Conservation (phyloP, 2,329 filamentous ascomycete species). For the Penicillium glabrum region DNA sequence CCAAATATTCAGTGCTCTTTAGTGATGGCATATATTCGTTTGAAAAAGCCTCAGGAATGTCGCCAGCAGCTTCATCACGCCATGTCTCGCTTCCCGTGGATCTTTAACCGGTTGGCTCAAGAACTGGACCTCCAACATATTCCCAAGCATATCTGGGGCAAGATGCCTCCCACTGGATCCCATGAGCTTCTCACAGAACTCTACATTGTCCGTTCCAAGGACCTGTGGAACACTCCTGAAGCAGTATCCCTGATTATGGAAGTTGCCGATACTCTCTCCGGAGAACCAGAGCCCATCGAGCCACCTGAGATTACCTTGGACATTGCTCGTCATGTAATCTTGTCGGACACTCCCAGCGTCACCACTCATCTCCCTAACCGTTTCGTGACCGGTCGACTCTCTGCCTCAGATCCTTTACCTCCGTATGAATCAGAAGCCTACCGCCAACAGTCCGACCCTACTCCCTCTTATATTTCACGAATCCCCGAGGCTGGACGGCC, state of each 20-base stretch:
- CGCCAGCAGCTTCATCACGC: constrained; percentile 64
- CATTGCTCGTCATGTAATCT: constrained; percentile 73
- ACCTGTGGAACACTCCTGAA: constrained; percentile 81
- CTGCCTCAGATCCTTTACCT: constrained; percentile 79
- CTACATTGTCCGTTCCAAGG: constrained; percentile 74
- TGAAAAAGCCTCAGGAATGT: constrained; percentile 65
- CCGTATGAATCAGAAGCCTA: constrained; percentile 54
- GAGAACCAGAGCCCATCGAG: constrained; percentile 45
- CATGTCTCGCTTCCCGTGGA: constrained; percentile 76
- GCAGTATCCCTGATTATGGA: constrained; percentile 68
- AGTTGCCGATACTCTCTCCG: constrained; percentile 58
- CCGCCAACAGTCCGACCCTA: constrained; percentile 35
- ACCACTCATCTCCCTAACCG: constrained; percentile 67
- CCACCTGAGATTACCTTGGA: constrained; percentile 50
- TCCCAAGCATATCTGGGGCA: constrained; percentile 81
- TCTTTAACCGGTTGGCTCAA: constrained; percentile 77
- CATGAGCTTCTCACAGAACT: constrained; percentile 71
- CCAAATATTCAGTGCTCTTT: constrained; percentile 74
- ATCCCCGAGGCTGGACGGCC: constrained; percentile 34
- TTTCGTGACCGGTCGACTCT: constrained; percentile 65
- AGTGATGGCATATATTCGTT: constrained; percentile 72
- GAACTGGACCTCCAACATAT: constrained; percentile 73
- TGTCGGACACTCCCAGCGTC: constrained; percentile 72
- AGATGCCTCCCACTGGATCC: constrained; percentile 63
- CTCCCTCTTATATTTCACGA: constrained; percentile 31